These are phyloP conservation scores for Zymoseptoria pseudotritici DNA, from an alignment of 2,329 filamentous ascomycete genomes.

Conservation along the genomic window DNA sequence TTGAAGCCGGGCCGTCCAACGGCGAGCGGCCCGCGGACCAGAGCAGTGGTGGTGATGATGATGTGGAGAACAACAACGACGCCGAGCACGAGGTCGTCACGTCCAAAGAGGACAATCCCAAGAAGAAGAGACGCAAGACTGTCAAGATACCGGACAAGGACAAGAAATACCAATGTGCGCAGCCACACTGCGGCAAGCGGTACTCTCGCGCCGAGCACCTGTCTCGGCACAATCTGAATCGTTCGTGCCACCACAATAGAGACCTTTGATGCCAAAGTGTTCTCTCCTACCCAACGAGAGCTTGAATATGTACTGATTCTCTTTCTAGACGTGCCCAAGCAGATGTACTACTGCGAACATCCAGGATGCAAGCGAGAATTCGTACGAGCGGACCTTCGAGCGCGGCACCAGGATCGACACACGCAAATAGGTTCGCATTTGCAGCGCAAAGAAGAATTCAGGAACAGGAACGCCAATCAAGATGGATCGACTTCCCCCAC, in stretches of 20 bases:
- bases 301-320: slow-evolving; percentile 6
- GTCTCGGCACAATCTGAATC: slow-evolving; percentile 93
- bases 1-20: slow-evolving; percentile 5
- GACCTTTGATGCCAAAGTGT: background rate
- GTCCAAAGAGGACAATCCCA: slow-evolving; percentile 17
- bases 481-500: slow-evolving; percentile 11
- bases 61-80: slow-evolving; percentile 17
- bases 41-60: slow-evolving; percentile 8
- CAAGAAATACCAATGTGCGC: slow-evolving; percentile 65
- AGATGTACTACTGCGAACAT: slow-evolving; percentile 90
- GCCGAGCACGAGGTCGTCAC: slow-evolving; percentile 23
- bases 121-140: slow-evolving; percentile 26
- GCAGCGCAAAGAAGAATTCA: slow-evolving; percentile 63
- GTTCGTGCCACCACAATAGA: slow-evolving; percentile 43
- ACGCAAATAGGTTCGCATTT: slow-evolving; percentile 63
- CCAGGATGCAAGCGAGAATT: slow-evolving; percentile 85
- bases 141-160: slow-evolving; percentile 35
- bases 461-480: slow-evolving; percentile 35
- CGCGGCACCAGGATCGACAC: slow-evolving; percentile 50
- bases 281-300: background rate
- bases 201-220: slow-evolving; percentile 95
- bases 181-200: slow-evolving; percentile 85
- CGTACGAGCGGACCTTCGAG: slow-evolving; percentile 85
- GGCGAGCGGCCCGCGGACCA: slow-evolving; percentile 9
- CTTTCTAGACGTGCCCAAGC: slow-evolving; percentile 72